Conservation (phyloP, 495 filamentous ascomycete genomes). For the Hypoxylon intermedium region DNA sequence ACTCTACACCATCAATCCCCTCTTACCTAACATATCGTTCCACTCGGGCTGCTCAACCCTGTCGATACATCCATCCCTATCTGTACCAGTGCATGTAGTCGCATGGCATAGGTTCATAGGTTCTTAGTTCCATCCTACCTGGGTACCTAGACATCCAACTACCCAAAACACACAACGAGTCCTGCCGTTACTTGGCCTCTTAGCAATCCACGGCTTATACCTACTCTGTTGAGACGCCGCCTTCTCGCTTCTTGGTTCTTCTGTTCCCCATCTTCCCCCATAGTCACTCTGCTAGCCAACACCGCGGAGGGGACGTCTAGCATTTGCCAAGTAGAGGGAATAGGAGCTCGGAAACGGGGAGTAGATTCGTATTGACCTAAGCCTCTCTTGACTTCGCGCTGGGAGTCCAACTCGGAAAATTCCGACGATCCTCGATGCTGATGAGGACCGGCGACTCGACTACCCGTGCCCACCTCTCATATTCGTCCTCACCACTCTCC, state of each 20-base stretch:
- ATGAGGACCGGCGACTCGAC: constrained; percentile 22
- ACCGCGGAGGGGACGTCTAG: constrained; percentile 16
- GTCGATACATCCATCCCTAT: constrained; percentile 36
- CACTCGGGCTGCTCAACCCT: constrained; percentile 32
- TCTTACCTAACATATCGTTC: constrained; percentile 32
- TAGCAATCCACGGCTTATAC: constrained; percentile 17
- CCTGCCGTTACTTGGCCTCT: constrained; percentile 17
- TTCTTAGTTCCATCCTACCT: no score
- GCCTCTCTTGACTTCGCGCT: no score
- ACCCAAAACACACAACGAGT: constrained; percentile 26
- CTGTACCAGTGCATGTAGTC: constrained; percentile 36
- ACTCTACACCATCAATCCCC: constrained; percentile 19
- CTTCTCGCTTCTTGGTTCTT: background rate
- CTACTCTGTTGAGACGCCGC: background rate
- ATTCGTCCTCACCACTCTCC: constrained; percentile 22
- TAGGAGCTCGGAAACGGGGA: constrained; percentile 27
- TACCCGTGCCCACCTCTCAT: constrained; percentile 27
- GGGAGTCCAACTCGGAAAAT: constrained; percentile 8
- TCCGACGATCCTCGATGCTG: constrained; percentile 19
- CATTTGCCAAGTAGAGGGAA: constrained; percentile 19
- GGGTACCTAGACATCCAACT: no score
- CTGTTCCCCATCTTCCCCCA: background rate
- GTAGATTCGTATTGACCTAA: constrained; percentile 11
- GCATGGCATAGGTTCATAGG: constrained; percentile 31
- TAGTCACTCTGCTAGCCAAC: constrained; percentile 11